Evolutionary conservation across 2,329 filamentous ascomycete genomes (phyloP), one percentile per base, ranked within the genome.

Genomic region (Fusarium transvaalense): DNA sequence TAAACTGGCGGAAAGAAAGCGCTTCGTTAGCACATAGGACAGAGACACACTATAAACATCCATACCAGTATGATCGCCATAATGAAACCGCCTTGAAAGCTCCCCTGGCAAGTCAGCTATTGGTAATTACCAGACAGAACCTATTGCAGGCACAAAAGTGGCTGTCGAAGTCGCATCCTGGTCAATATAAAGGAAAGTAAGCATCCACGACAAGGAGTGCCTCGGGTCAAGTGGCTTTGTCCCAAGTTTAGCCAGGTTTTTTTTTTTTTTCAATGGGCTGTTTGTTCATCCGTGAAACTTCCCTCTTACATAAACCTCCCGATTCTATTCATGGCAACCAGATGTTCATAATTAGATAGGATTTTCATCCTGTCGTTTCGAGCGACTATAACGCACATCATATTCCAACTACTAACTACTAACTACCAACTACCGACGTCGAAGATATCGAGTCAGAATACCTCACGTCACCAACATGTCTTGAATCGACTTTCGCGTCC

Each of bases 11-110:
- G 47, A 51, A 51, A 27, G 35, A 37, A 64, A 27, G 41, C 47
- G 51, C 64, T 64, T 60, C 58, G 62, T 48, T 52, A 56, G 19
- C 29, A 8, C 32, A 23, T 13, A n/a, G 17, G 5, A 48, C 19
- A 19, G 14, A 27, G 23, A 43, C 45, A 25, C 17, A 46, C 61
- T 39, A 59, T 52, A 59, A 64, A 47, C 59, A 64, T 46, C 42
- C 37, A 56, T 51, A 63, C 45, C 31, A 64, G 53, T 51, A 61
- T 51, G 59, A 68, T 68, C 65, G 50, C 64, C 65, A 61, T 64
- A 64, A 60, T 68, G 50, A 54, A 60, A 52, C 52, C 50, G 53
- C 47, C 54, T 32, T 59, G 52, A 38, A 63, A 46, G 29, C 48
- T 42, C 41, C 41, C 46, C 47, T 51, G 23, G n/a, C 14, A 68